These are phyloP conservation scores for Artemisia tridentata DNA, from an alignment of 129 eudicot genomes.

Conservation along the genomic window DNA sequence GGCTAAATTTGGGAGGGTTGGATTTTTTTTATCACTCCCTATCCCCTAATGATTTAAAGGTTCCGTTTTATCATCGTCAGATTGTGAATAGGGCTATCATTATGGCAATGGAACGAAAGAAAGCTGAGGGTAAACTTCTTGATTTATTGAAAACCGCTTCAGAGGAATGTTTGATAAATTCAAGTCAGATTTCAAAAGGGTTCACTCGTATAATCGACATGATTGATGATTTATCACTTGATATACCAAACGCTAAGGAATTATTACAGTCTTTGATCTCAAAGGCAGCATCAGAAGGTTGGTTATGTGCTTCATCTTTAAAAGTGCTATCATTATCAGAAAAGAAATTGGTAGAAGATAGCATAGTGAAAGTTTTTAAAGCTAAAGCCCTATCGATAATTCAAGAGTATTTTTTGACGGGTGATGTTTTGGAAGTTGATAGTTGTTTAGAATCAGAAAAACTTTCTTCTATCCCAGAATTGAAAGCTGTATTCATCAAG, in stretches of 20 bases:
- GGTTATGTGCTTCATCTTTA: slow-evolving; percentile 83
- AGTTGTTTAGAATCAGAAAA: slow-evolving; percentile 63
- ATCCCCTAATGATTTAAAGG: slow-evolving; percentile 74
- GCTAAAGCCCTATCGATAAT: slow-evolving; percentile 69
- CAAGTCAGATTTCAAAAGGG: slow-evolving; percentile 90
- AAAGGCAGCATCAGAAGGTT: slow-evolving; percentile 90
- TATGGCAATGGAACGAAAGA: slow-evolving; percentile 79
- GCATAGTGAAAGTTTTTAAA: slow-evolving; percentile 55
- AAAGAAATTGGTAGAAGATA: slow-evolving; percentile 50
- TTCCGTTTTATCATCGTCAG: slow-evolving; percentile 86
- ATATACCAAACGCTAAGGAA: slow-evolving; percentile 80
- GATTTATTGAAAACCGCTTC: slow-evolving; percentile 60
- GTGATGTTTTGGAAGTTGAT: slow-evolving; percentile 67
- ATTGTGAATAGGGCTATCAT: slow-evolving; percentile 72
- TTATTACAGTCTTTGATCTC: slow-evolving; percentile 69
- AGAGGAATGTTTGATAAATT: slow-evolving; percentile 75
- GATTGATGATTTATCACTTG: slow-evolving; percentile 80
- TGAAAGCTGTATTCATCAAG: slow-evolving; percentile 75
- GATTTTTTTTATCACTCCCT: too few relatives aligned
- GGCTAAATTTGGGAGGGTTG: too few relatives aligned
- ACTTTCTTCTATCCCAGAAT: slow-evolving; percentile 42
- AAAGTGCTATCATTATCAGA: slow-evolving; percentile 44
- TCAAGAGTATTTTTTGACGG: slow-evolving; percentile 73
- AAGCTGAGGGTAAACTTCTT: slow-evolving; percentile 59
- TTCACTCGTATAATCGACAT: slow-evolving; percentile 65